These are phyloP conservation scores for Stereocaulon alpinum DNA, from an alignment of 495 filamentous ascomycete species.

Conservation along the genomic window DNA sequence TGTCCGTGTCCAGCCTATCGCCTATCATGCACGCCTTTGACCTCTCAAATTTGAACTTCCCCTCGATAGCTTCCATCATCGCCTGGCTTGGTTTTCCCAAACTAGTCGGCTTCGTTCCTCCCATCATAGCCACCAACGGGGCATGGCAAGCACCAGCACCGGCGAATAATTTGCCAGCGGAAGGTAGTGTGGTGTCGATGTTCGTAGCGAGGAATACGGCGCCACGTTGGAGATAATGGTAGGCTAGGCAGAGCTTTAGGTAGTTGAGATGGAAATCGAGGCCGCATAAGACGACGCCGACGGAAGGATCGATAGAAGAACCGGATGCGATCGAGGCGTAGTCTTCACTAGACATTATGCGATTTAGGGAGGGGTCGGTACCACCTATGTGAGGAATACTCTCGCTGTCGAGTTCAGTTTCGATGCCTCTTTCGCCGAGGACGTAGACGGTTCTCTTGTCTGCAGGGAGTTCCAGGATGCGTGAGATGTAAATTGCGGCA, in stretches of 20 bases:
- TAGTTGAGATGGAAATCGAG: constrained; percentile 93
- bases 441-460: constrained; percentile 89
- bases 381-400: constrained; percentile 75
- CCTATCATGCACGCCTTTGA: constrained; percentile 89
- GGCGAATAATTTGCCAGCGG: constrained; percentile 70
- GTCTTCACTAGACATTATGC: constrained; percentile 69
- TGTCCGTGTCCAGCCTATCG: constrained; percentile 90
- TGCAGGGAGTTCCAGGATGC: constrained; percentile 66
- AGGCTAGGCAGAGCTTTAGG: constrained; percentile 73
- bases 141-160: constrained; percentile 78
- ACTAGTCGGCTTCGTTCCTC: constrained; percentile 55
- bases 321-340: constrained; percentile 66
- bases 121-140: constrained; percentile 66
- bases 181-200: constrained; percentile 76
- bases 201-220: constrained; percentile 95
- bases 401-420: constrained; percentile 72
- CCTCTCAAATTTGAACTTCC: constrained; percentile 82
- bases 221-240: constrained; percentile 71
- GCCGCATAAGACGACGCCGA: constrained; percentile 80
- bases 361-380: constrained; percentile 67
- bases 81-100: constrained; percentile 93
- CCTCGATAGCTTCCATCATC: constrained; percentile 99
- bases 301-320: constrained; percentile 68
- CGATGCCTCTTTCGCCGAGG: constrained; percentile 83
- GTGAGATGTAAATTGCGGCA: constrained; percentile 89